These are phyloP conservation scores for Magnolia kwangsiensis DNA, from an alignment of 164 flowering plant species.

Conservation along the genomic window DNA sequence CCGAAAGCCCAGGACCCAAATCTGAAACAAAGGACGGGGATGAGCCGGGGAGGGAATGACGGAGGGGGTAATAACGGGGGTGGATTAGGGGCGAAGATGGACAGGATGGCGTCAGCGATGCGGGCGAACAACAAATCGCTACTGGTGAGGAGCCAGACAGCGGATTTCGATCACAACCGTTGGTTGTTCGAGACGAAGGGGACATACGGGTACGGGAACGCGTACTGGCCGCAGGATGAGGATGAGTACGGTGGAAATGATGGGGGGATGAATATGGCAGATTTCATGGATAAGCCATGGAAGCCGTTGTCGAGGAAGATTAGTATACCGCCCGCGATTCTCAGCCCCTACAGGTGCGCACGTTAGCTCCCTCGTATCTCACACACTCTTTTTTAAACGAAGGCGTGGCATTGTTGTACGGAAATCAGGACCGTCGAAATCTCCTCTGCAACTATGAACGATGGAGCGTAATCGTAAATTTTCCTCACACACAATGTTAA, in stretches of 20 bases:
- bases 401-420: background rate
- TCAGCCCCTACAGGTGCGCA: constrained; percentile 76
- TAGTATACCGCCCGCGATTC: constrained; percentile 60
- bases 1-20: background rate
- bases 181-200: constrained; percentile 83
- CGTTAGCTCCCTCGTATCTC: background rate
- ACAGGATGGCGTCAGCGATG: constrained; percentile 56
- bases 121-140: constrained; percentile 51
- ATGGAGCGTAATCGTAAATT: too few relatives aligned
- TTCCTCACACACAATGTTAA: too few relatives aligned
- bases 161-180: constrained; percentile 74
- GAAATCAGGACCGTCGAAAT: too few relatives aligned
- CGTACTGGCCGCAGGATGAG: constrained; percentile 71
- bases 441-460: too few relatives aligned
- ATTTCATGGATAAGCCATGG: constrained; percentile 70
- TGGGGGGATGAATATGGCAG: constrained; percentile 32
- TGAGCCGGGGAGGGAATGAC: background rate
- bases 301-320: constrained; percentile 77
- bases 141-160: constrained; percentile 69
- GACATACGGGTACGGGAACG: constrained; percentile 87
- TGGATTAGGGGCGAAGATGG: constrained; percentile 40
- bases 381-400: background rate
- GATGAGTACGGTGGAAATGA: constrained; percentile 28
- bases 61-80: background rate
- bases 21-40: background rate